Evolutionary conservation across 805 yeast species (phyloP).

Genomic region (Schwanniomyces pseudopolymorphus): DNA sequence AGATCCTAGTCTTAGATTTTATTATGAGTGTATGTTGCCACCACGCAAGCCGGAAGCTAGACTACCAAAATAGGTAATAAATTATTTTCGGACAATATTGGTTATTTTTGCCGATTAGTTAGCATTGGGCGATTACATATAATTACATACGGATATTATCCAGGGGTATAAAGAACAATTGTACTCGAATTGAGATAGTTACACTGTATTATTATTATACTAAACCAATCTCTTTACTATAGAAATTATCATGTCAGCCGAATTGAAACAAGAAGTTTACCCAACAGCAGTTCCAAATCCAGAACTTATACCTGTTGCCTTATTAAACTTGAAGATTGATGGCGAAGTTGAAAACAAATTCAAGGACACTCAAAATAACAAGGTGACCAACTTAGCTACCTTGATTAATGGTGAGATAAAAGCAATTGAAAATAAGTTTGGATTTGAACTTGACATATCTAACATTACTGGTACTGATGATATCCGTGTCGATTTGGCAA

Average conservation of each 20-base stretch:
- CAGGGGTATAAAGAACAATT: no score
- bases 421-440: constrained; percentile 29
- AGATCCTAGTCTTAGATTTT: background rate
- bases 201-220: no score
- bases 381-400: constrained; percentile 19
- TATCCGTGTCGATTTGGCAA: constrained; percentile 33
- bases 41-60: constrained; percentile 5
- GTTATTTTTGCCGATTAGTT: no score
- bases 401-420: constrained; percentile 28
- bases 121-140: no score
- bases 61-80: constrained; percentile 9
- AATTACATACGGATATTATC: no score
- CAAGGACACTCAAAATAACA: constrained; percentile 14
- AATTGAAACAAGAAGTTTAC: constrained; percentile 4
- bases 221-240: background rate
- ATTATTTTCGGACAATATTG: background rate
- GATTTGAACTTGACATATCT: constrained; percentile 28
- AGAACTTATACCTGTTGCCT: constrained; percentile 29
- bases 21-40: constrained; percentile 5
- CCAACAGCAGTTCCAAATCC: constrained; percentile 20
- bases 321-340: constrained; percentile 26
- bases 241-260: background rate
- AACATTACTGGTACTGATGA: constrained; percentile 48
- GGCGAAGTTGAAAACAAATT: constrained; percentile 19
- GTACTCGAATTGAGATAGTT: no score